A percentile compares a stretch with the other conserved stretches of the same genome.
These are phyloP conservation scores for Hortiboletus flavorubellus DNA, from an alignment of 768 basidiomycete species.

Conservation along the genomic window DNA sequence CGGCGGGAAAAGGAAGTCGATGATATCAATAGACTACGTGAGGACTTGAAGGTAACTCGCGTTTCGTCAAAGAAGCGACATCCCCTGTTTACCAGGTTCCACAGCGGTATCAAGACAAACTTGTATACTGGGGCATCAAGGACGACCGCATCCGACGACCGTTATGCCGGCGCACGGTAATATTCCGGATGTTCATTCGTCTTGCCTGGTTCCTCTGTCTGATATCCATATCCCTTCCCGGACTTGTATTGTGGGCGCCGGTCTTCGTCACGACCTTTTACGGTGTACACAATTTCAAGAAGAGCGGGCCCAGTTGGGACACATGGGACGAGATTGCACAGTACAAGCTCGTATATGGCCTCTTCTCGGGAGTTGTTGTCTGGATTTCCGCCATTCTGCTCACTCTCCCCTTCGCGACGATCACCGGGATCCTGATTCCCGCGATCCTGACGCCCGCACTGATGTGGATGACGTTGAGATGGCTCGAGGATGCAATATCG, in stretches of 20 bases:
- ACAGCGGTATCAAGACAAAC: slow-evolving; percentile 72
- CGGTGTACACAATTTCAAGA: slow-evolving; percentile 73
- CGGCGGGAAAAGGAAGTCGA: slow-evolving; percentile 24
- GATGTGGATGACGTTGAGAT: slow-evolving; percentile 90
- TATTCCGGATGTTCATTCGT: slow-evolving; percentile 65
- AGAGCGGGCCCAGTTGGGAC: slow-evolving; percentile 78
- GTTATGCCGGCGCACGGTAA: slow-evolving; percentile 49
- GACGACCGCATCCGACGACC: slow-evolving; percentile 81
- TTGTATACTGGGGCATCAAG: slow-evolving; percentile 67
- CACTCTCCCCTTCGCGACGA: slow-evolving; percentile 57
- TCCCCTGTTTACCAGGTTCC: neutral
- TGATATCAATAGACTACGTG: slow-evolving; percentile 36
- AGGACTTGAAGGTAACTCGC: slow-evolving; percentile 57
- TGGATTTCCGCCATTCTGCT: slow-evolving; percentile 53
- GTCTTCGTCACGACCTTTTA: slow-evolving; percentile 69
- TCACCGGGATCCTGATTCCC: slow-evolving; percentile 63
- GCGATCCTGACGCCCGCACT: slow-evolving; percentile 56
- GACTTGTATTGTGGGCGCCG: slow-evolving; percentile 79
- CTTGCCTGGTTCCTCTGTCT: slow-evolving; percentile 61
- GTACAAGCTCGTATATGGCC: slow-evolving; percentile 82
- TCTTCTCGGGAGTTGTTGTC: slow-evolving; percentile 67
- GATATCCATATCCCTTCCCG: slow-evolving; percentile 65
- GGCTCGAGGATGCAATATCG: slow-evolving; percentile 82
- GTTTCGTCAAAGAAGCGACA: neutral
- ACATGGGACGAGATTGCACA: slow-evolving; percentile 91